These are phyloP conservation scores for Mrakia blollopis DNA, from an alignment of 768 basidiomycete genomes.

Conservation along the genomic window DNA sequence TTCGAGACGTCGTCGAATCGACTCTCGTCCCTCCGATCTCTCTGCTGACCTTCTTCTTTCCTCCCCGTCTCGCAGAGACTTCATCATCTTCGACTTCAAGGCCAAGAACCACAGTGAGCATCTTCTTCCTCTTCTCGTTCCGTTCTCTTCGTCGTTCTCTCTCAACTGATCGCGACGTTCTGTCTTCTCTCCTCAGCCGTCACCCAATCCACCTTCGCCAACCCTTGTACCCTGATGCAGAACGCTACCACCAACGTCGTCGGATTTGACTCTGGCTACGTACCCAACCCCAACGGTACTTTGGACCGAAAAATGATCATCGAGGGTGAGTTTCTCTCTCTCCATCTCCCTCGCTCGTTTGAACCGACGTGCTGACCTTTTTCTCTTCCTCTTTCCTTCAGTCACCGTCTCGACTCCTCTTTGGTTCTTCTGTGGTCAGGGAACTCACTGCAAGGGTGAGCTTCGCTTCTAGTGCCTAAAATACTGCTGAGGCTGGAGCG, in stretches of 20 bases:
- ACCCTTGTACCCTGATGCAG: constrained; percentile 1
- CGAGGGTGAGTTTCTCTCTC: background rate
- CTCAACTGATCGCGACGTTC: background rate
- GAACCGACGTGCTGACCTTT: background rate
- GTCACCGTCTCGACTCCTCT: background rate
- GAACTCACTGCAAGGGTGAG: background rate
- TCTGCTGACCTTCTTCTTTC: background rate
- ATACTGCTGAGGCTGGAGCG: too few species aligned
- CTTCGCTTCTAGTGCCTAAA: background rate
- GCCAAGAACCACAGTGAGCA: too few species aligned
- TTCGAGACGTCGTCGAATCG: too few species aligned
- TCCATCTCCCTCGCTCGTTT: background rate
- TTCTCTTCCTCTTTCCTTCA: background rate
- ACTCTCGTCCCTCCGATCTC: background rate
- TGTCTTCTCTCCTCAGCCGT: background rate
- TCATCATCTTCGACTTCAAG: constrained; percentile 19
- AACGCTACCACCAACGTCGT: background rate
- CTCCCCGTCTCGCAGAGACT: background rate
- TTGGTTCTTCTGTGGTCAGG: background rate
- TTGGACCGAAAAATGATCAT: background rate
- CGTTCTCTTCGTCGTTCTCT: background rate
- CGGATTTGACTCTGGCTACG: background rate
- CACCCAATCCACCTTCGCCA: constrained; percentile 4
- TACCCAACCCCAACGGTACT: background rate
- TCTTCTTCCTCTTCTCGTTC: background rate